phyloP scores from a whole-genome alignment of 78 protist genomes.

The Tieghemostelium lacteum region DNA sequence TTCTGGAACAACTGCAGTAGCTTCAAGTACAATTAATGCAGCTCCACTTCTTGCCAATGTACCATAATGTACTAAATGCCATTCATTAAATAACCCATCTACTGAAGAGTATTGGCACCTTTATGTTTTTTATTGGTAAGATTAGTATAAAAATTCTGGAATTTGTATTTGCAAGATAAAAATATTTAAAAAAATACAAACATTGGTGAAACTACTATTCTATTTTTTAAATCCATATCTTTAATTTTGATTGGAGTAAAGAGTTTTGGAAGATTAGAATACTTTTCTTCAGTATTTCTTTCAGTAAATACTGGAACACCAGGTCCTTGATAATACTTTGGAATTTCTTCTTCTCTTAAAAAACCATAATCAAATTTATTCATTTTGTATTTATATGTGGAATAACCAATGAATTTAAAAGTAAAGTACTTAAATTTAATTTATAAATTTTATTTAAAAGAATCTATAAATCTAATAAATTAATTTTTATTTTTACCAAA shows the following conservation, averaged over 20 bases:
- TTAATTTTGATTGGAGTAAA: slow-evolving; percentile 14
- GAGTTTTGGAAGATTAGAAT: slow-evolving; percentile 5
- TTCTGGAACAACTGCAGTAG: slow-evolving; percentile 31
- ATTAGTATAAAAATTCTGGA: background rate
- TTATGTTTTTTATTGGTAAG: background rate
- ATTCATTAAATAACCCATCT: slow-evolving; percentile 72
- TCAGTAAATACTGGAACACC: too few species aligned
- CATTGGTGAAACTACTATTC: slow-evolving; percentile 24
- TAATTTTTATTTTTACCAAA: too few species aligned
- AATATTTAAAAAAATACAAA: background rate
- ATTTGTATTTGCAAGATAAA: background rate
- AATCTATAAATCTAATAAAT: too few species aligned
- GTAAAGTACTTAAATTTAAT: too few species aligned
- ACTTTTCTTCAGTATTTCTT: too few species aligned
- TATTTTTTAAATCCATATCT: slow-evolving; percentile 14
- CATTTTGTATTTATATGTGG: too few species aligned
- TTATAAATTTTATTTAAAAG: too few species aligned
- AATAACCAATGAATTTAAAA: too few species aligned
- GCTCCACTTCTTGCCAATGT: slow-evolving; percentile 52
- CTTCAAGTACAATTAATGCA: slow-evolving; percentile 27
- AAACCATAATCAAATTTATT: too few species aligned
- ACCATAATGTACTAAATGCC: slow-evolving; percentile 49
- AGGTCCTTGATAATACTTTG: too few species aligned
- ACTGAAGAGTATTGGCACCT: background rate
- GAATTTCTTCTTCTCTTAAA: too few species aligned